Evolutionary conservation across 2,329 filamentous ascomycete species (phyloP).

Genomic region (Byssothecium circinans): DNA sequence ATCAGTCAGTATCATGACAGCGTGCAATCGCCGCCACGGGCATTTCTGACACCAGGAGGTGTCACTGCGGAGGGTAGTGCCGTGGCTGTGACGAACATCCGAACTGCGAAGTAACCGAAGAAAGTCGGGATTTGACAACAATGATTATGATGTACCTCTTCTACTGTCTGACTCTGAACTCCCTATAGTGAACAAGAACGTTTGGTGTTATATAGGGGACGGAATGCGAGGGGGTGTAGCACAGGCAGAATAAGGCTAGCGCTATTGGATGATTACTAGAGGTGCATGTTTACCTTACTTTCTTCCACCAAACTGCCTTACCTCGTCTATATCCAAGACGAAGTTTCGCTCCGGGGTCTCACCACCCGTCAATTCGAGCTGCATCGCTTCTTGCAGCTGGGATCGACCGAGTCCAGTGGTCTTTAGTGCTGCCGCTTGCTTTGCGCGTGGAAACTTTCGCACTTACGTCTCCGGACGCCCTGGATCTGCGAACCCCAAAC

Average conservation of each 20-base stretch:
- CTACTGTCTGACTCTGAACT: neutral
- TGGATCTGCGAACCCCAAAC: conserved; percentile 25
- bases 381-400: conserved; percentile 24
- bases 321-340: conserved; percentile 27
- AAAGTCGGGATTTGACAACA: neutral
- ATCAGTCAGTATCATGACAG: neutral
- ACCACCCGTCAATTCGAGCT: conserved; percentile 29
- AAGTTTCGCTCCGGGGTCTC: conserved; percentile 21
- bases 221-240: conserved; percentile 36
- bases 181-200: neutral
- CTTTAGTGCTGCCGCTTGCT: conserved; percentile 17
- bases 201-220: neutral
- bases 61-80: neutral
- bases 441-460: conserved; percentile 34
- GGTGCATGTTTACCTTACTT: conserved; percentile 37
- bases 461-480: conserved; percentile 34
- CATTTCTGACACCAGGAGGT: neutral
- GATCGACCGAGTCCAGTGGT: conserved; percentile 13
- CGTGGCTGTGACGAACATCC: neutral
- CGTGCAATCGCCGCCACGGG: neutral
- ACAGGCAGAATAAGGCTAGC: conserved; percentile 36
- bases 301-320: conserved; percentile 28
- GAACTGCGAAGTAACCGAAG: neutral
- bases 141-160: neutral
- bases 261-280: conserved; percentile 42